phyloP scores from a whole-genome alignment of 257 asterid genomes.

The Salvia splendens region DNA sequence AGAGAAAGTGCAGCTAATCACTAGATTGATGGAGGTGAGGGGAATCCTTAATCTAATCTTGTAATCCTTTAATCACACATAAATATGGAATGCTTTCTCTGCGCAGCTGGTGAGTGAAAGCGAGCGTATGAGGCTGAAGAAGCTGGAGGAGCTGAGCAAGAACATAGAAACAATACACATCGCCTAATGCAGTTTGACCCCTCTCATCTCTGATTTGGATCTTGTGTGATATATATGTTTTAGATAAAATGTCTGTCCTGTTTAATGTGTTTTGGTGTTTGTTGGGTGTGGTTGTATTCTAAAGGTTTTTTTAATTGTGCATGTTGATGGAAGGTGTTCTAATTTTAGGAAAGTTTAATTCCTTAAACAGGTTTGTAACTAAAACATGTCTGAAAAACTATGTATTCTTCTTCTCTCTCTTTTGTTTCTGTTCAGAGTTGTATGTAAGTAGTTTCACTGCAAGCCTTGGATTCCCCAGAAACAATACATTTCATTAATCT shows the following conservation, averaged over 20 bases:
- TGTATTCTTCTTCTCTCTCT: constrained; percentile 43
- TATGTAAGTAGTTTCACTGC: constrained; percentile 26
- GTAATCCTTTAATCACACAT: background rate
- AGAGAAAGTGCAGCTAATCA: constrained; percentile 88
- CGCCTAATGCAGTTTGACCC: constrained; percentile 37
- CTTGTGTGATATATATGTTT: constrained; percentile 79
- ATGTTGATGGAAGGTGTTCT: constrained; percentile 51
- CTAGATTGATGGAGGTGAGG: constrained; percentile 96
- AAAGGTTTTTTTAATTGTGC: constrained; percentile 23
- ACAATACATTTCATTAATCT: constrained; percentile 23
- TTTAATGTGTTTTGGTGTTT: constrained; percentile 54
- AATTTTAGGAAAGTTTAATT: constrained; percentile 58
- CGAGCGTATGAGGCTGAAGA: constrained; percentile 87
- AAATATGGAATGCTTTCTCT: background rate
- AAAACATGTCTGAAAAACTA: constrained; percentile 55
- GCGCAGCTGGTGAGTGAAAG: constrained; percentile 91
- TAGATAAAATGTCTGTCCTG: constrained; percentile 46
- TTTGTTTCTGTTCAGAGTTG: constrained; percentile 15
- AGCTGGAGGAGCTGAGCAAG: constrained; percentile 99
- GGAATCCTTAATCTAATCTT: background rate
- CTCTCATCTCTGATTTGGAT: constrained; percentile 46
- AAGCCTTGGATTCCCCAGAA: constrained; percentile 37
- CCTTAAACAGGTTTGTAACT: constrained; percentile 81
- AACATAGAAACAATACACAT: constrained; percentile 72
- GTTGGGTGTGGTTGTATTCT: constrained; percentile 62